Base-by-base conservation (phyloP, 2,329 filamentous ascomycete species). In the Hypomyces rosellus region DNA sequence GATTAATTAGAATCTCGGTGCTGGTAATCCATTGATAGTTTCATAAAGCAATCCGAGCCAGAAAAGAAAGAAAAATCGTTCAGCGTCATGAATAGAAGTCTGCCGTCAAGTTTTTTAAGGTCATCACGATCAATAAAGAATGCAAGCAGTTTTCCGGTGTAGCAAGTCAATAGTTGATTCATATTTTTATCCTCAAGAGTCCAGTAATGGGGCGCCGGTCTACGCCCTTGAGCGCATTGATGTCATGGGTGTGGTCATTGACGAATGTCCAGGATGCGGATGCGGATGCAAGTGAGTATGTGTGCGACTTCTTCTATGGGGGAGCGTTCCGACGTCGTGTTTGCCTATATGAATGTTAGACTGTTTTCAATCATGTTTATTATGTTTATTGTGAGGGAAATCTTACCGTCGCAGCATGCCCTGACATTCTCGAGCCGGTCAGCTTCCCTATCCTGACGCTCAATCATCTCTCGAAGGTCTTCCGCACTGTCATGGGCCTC, bases 351-450 rank as follows among this genome's bases (percentile, higher is more conserved):
- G 33, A 20, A 7, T n/a, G 46, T 56, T 49, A 60, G 48, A 25
- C 3, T 45, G 12, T 12, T 37, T 25, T 41, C 22, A 37, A 5
- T 16, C n/a, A n/a, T n/a, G n/a, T n/a, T n/a, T n/a, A n/a, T 16
- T 15, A 5, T 5, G n/a, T 16, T 25, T 16, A 13, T 1, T 14
- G 5, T 42, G 15, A 40, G 38, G 20, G 15, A 12, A 7, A 16
- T 18, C 85, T 80, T 78, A 92, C 91, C 93, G 79, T 97, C 93
- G 69, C 93, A 99, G 73, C 93, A 99, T 53, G 92, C 91, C 64
- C 93, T 80, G 57, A 99, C 93, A 67, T 99, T 96, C 75, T 97
- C 92, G 61, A 97, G 76, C 55, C 85, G 79, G 63, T 91, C 88
- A 22, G 85, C 76, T 58, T 91, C 87, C 48, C 82, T 75, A 61